Evolutionary conservation across 2,329 filamentous ascomycete species (phyloP).

Genomic region (Aspergillus oerlinghausenensis): DNA sequence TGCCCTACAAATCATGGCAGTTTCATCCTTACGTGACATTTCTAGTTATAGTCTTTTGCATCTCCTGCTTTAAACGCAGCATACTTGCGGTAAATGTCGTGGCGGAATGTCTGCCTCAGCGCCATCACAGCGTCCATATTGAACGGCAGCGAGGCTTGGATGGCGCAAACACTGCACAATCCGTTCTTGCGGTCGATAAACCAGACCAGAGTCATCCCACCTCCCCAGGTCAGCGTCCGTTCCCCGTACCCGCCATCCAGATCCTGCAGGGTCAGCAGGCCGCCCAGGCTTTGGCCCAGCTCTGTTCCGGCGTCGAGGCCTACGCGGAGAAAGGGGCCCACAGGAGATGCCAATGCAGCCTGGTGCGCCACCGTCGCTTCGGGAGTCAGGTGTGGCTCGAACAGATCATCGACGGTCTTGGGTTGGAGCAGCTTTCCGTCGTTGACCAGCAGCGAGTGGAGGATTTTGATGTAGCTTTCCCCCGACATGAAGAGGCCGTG

Average conservation of each 20-base stretch:
- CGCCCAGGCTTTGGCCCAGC: constrained; percentile 40
- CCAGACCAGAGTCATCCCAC: constrained; percentile 45
- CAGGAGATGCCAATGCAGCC: constrained; percentile 26
- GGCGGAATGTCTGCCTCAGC: constrained; percentile 43
- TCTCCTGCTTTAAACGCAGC: constrained; percentile 25
- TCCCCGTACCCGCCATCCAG: constrained; percentile 43
- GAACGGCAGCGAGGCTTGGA: constrained; percentile 38
- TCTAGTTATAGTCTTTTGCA: background rate
- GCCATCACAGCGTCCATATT: constrained; percentile 18
- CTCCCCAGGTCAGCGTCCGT: constrained; percentile 45
- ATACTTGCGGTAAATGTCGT: constrained; percentile 40
- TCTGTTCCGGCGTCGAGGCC: constrained; percentile 30
- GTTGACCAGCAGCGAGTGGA: constrained; percentile 26
- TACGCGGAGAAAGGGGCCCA: constrained; percentile 35
- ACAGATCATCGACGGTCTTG: constrained; percentile 24
- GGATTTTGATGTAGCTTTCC: constrained; percentile 26
- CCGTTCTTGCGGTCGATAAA: constrained; percentile 48
- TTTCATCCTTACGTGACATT: no score
- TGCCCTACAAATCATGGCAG: no score
- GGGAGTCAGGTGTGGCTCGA: constrained; percentile 22
- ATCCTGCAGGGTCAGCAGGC: constrained; percentile 39
- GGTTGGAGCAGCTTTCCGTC: constrained; percentile 27
- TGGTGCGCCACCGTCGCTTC: constrained; percentile 24
- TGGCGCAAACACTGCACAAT: constrained; percentile 40
- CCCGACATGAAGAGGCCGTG: constrained; percentile 39